Conservation (phyloP, 2,329 filamentous ascomycete species). For the Cercospora sp. region DNA sequence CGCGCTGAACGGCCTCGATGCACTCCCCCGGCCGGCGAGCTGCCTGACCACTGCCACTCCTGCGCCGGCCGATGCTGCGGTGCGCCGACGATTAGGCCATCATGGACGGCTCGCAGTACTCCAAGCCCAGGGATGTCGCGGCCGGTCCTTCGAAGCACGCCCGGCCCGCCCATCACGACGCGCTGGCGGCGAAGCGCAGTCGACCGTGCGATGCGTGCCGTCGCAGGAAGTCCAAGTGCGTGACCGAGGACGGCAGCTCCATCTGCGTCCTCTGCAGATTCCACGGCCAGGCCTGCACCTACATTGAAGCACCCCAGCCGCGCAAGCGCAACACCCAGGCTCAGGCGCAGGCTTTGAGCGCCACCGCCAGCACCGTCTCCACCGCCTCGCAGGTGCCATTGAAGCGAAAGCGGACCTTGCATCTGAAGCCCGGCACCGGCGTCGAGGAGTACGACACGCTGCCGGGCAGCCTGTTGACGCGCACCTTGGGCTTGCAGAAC, state of each 20-base stretch:
- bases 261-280: conserved; percentile 40
- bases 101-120: background rate
- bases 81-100: conserved; percentile 3
- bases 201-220: conserved; percentile 30
- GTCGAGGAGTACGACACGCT: conserved; percentile 72
- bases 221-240: conserved; percentile 31
- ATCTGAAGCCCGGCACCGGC: conserved; percentile 39
- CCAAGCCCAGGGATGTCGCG: background rate
- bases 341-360: conserved; percentile 5
- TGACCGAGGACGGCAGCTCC: conserved; percentile 30
- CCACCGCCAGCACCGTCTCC: conserved; percentile 2
- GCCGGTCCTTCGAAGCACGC: conserved; percentile 14
- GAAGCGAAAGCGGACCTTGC: conserved; percentile 22
- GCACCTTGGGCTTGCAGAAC: conserved; percentile 52
- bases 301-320: conserved; percentile 53
- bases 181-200: conserved; percentile 17
- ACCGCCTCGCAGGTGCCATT: conserved; percentile 1
- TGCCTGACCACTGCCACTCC: background rate
- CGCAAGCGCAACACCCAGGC: conserved; percentile 23
- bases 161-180: conserved; percentile 15
- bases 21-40: background rate
- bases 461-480: conserved; percentile 65
- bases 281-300: conserved; percentile 73
- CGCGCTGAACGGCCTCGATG: background rate
- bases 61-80: conserved; percentile 3